Base-by-base conservation (phyloP, 2,329 filamentous ascomycete genomes). In the Xylaria multiplex region DNA sequence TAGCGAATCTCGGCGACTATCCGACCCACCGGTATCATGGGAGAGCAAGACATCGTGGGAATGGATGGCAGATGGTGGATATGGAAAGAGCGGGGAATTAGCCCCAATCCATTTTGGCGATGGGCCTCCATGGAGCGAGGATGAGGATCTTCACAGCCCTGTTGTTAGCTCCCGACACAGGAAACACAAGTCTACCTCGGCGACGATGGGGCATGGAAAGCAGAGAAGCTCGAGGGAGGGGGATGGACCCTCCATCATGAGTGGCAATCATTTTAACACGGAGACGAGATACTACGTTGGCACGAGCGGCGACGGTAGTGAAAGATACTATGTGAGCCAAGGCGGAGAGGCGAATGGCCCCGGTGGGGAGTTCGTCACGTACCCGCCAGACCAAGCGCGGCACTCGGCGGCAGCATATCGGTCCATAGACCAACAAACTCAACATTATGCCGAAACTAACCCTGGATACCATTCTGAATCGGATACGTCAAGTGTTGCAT, bases 101-200 rank as follows among this genome's bases (percentile, higher is more conserved):
- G 90, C 93, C 9, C 91, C 92, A 22, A 93, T 96, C 76, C 88
- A 93, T 55, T 95, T 96, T 73, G 92, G 88, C 3, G 93, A 96
- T 76, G 94, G 94, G 0, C 94, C 94, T 24, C 95, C 94, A 2
- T 98, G 93, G 82, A 97, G 93, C 78, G 94, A 97, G 80, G 94
- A 98, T 75, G 93, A 98, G 73, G 96, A 98, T 78, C 85, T 97
- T 49, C 93, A 96, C 75, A 97, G 93, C 76, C 94, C 94, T 0
- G 92, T 97, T 19, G 93, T 94, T 14, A 93, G 91, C 70, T 91
- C 91, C 45, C 86, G 92, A 64, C 93, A 97, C 78, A 91, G 91
- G 75, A 97, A 96, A 79, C 91, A 94, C 80, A 96, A 92, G 78
- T 92, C 91, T 2, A 85, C 87, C 0, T 84, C 84, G 1, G 83